phyloP scores from a whole-genome alignment of 495 filamentous ascomycete species.

The Terfezia boudieri region DNA sequence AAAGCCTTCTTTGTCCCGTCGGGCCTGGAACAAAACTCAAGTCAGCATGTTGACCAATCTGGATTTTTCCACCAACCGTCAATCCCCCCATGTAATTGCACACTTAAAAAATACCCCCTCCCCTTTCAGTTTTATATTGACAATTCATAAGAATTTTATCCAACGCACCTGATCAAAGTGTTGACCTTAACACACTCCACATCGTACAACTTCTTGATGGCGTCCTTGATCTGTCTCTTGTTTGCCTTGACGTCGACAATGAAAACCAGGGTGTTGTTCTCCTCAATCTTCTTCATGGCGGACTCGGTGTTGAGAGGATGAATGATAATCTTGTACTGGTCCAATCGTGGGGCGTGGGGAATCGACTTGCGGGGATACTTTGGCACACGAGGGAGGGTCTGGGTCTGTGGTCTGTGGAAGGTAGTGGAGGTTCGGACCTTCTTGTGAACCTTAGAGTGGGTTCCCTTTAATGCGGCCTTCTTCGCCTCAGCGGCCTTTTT shows the following conservation, averaged over 20 bases:
- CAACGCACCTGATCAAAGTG: slow-evolving; percentile 75
- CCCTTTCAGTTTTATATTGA: neutral
- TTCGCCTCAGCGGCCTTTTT: slow-evolving; percentile 68
- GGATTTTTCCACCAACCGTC: neutral
- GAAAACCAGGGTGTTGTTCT: slow-evolving; percentile 99
- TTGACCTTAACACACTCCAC: slow-evolving; percentile 97
- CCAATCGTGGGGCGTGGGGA: slow-evolving; percentile 68
- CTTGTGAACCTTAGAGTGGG: slow-evolving; percentile 62
- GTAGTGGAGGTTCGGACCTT: slow-evolving; percentile 83
- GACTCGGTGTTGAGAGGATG: slow-evolving; percentile 90
- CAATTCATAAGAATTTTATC: neutral
- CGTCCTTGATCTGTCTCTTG: slow-evolving; percentile 97
- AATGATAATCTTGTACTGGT: slow-evolving; percentile 76
- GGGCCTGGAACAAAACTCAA: slow-evolving; percentile 31
- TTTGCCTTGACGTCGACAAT: slow-evolving; percentile 97
- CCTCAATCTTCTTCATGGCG: slow-evolving; percentile 99
- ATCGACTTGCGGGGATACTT: slow-evolving; percentile 96
- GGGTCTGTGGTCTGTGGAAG: slow-evolving; percentile 95
- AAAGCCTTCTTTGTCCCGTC: slow-evolving; percentile 98
- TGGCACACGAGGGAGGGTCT: slow-evolving; percentile 67
- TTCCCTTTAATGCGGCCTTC: slow-evolving; percentile 73
- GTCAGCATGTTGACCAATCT: neutral
- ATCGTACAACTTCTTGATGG: slow-evolving; percentile 98
- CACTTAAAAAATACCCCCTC: no score
- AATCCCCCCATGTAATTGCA: neutral